Evolutionary conservation across 2,329 filamentous ascomycete genomes (phyloP).

Genomic region (Aspergillus aculeatinus): DNA sequence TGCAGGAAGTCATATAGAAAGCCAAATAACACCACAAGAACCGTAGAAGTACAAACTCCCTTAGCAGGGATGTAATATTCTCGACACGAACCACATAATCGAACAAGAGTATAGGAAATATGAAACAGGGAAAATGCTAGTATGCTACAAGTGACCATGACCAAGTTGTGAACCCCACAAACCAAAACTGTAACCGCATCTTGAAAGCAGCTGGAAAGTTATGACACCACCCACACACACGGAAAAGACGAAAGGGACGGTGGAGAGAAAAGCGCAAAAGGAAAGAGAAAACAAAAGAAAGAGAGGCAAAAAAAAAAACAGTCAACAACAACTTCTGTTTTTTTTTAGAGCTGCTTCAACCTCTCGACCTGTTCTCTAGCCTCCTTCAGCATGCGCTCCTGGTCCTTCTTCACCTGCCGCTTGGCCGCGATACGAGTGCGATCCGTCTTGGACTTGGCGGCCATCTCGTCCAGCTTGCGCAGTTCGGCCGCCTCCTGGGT

Average conservation of each 20-base stretch:
- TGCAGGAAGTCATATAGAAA: too few relatives aligned
- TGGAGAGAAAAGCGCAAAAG: neutral
- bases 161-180: slow-evolving; percentile 15
- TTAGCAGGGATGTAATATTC: slow-evolving; percentile 4
- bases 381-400: slow-evolving; percentile 46
- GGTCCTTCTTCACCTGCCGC: slow-evolving; percentile 46
- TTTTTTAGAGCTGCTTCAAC: slow-evolving; percentile 34
- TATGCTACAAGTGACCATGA: slow-evolving; percentile 24
- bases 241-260: neutral
- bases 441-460: slow-evolving; percentile 39
- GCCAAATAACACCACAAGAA: neutral
- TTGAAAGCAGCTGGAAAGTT: neutral
- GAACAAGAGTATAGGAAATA: slow-evolving; percentile 13
- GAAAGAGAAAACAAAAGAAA: neutral
- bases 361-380: slow-evolving; percentile 46
- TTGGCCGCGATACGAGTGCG: slow-evolving; percentile 37
- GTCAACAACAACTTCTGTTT: neutral
- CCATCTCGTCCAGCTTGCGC: slow-evolving; percentile 36
- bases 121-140: slow-evolving; percentile 14
- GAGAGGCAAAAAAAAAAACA: neutral
- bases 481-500: slow-evolving; percentile 38
- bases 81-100: slow-evolving; percentile 24
- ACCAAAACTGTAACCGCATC: slow-evolving; percentile 6
- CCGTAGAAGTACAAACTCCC: neutral
- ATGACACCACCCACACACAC: neutral